These are phyloP conservation scores for Phaeolepiota aurea DNA, from an alignment of 768 basidiomycete genomes.

Conservation along the genomic window DNA sequence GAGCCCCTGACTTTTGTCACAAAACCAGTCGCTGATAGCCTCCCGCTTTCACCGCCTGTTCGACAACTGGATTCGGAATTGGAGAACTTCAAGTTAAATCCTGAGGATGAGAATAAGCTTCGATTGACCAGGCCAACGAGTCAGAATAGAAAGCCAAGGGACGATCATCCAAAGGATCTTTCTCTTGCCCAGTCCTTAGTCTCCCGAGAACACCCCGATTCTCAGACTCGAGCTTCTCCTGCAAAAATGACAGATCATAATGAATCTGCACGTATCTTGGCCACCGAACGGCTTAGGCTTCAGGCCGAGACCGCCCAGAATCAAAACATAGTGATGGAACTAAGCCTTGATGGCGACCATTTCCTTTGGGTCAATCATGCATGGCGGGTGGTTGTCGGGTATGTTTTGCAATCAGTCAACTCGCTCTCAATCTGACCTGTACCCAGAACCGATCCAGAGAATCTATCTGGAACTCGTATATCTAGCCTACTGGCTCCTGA, in stretches of 20 bases:
- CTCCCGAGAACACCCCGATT: constrained; percentile 24
- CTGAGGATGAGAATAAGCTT: constrained; percentile 44
- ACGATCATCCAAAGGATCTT: constrained; percentile 46
- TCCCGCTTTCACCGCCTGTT: constrained; percentile 19
- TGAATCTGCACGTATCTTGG: constrained; percentile 77
- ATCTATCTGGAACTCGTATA: constrained; percentile 70
- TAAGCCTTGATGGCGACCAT: constrained; percentile 89
- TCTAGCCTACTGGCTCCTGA: constrained; percentile 71
- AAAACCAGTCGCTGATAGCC: constrained; percentile 69
- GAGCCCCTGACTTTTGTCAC: constrained; percentile 92
- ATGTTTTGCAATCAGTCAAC: constrained; percentile 18
- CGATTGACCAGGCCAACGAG: constrained; percentile 42
- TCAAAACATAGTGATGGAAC: constrained; percentile 93
- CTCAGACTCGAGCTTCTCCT: constrained; percentile 20
- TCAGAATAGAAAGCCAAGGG: constrained; percentile 46
- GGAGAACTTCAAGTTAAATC: constrained; percentile 38
- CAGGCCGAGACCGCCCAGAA: constrained; percentile 94
- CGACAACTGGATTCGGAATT: constrained; percentile 31
- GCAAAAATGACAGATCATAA: constrained; percentile 44
- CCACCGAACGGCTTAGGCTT: constrained; percentile 79
- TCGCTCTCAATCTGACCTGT: not conserved
- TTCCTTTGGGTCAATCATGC: constrained; percentile 96
- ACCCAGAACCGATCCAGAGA: constrained; percentile 73
- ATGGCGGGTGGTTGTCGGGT: constrained; percentile 90
- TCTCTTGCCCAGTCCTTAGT: constrained; percentile 22